phyloP scores from a whole-genome alignment of 2,329 filamentous ascomycete species.

The Pseudogymnoascus sp. region DNA sequence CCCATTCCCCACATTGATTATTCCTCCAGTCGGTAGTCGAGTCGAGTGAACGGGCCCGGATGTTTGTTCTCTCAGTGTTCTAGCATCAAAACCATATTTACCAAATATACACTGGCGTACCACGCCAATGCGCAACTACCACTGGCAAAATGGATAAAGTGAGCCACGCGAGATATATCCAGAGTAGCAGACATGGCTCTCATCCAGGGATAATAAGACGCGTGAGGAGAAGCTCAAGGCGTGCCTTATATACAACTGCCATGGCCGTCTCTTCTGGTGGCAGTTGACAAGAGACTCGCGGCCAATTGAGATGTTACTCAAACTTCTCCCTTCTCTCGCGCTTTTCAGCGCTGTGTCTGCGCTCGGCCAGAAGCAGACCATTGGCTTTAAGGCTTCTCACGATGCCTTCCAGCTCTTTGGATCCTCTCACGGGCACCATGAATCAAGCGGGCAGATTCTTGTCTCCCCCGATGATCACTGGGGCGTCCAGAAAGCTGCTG shows the following conservation, averaged over 20 bases:
- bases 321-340: constrained; percentile 18
- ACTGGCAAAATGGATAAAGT: constrained; percentile 7
- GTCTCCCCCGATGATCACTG: constrained; percentile 54
- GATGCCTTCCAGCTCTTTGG: constrained; percentile 16
- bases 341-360: constrained; percentile 25
- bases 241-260: constrained; percentile 12
- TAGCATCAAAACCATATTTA: constrained; percentile 3
- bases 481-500: constrained; percentile 58
- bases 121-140: constrained; percentile 3
- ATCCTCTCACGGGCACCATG: constrained; percentile 4
- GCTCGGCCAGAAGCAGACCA: constrained; percentile 42
- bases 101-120: background rate
- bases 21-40: background rate
- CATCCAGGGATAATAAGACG: background rate
- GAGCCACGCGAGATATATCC: constrained; percentile 1
- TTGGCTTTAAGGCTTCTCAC: constrained; percentile 30
- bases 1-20: background rate
- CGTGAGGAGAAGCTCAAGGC: constrained; percentile 14
- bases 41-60: no score
- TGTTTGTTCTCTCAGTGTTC: background rate
- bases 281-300: constrained; percentile 8
- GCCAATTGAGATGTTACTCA: constrained; percentile 15
- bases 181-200: background rate
- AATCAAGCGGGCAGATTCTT: constrained; percentile 41
- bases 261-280: constrained; percentile 12